Base-by-base conservation (phyloP, 1,284 basidiomycete species). In the Ganoderma lucidum region DNA sequence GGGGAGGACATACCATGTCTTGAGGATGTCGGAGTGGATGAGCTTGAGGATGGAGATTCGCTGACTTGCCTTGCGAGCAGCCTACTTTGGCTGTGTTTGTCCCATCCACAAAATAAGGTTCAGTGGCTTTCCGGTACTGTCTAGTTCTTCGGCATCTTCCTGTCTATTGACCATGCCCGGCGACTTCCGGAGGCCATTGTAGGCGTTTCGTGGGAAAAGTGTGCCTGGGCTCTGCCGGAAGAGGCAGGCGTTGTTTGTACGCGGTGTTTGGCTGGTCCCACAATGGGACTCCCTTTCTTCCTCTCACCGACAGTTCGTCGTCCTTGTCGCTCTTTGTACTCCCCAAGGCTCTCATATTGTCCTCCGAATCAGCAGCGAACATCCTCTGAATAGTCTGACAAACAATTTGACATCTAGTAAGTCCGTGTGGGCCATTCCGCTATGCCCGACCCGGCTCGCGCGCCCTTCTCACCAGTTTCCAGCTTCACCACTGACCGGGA, bases 1-100 rank as follows among this genome's bases (percentile, higher is more conserved):
- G 42, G 41, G 66, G 66, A 42, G 63, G 72, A 78, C 88, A 73
- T 72, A 90, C 90, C 90, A 91, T 91, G 81, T 86, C 84, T 89
- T 88, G 87, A 83, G 80, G 86, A 83, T 81, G 79, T 82, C 78
- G 80, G 74, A 67, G 74, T 74, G 78, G 78, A 72, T 79, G 78
- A 78, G 78, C 78, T 73, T 70, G 70, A 72, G 63, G 64, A 65
- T 62, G 64, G 63, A 56, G 65, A 69, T 65, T 63, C 28, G 62
- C 63, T 65, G 67, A 64, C 67, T 55, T 67, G 69, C 68, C 61
- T 70, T 64, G 63, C 72, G 69, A 59, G 63, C 63, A 64, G 64
- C 73, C 48, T 55, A 39, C 70, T 81, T 80, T 81, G 79, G 72
- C 23, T 63, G 67, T 76, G 73, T 77, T 78, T 77, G 73, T 45